These are phyloP conservation scores for Epichloe baconii DNA, from an alignment of 2,329 filamentous ascomycete genomes.

Conservation along the genomic window DNA sequence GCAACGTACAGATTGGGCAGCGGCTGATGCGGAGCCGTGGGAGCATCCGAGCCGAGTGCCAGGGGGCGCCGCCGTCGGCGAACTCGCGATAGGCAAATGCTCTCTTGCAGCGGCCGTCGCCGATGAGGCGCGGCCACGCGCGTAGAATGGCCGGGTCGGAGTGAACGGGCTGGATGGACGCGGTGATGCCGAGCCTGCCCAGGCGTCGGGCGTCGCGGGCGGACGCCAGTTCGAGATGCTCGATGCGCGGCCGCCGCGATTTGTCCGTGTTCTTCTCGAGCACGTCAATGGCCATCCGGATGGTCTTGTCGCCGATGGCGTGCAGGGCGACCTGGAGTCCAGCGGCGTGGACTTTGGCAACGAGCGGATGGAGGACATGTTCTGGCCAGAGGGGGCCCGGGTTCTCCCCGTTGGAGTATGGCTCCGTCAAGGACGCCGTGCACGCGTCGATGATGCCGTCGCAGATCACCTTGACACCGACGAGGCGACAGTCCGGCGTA, in stretches of 20 bases:
- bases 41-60: slow-evolving; percentile 46
- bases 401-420: slow-evolving; percentile 37
- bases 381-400: slow-evolving; percentile 41
- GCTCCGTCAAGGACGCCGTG: slow-evolving; percentile 46
- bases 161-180: slow-evolving; percentile 45
- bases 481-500: slow-evolving; percentile 31
- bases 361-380: slow-evolving; percentile 37
- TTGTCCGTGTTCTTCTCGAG: slow-evolving; percentile 31
- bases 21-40: slow-evolving; percentile 42
- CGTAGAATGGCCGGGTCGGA: slow-evolving; percentile 47
- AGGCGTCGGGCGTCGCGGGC: slow-evolving; percentile 42
- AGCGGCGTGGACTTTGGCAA: slow-evolving; percentile 37
- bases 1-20: slow-evolving; percentile 46
- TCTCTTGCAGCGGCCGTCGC: slow-evolving; percentile 36
- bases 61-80: slow-evolving; percentile 37
- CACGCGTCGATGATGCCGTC: slow-evolving; percentile 54
- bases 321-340: slow-evolving; percentile 50
- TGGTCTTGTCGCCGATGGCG: slow-evolving; percentile 50
- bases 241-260: slow-evolving; percentile 44
- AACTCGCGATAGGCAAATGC: slow-evolving; percentile 54
- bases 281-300: slow-evolving; percentile 43
- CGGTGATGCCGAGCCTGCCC: slow-evolving; percentile 45
- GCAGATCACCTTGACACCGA: slow-evolving; percentile 52
- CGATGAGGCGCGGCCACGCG: slow-evolving; percentile 47
- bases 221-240: slow-evolving; percentile 49